Conservation (phyloP, 179 eudicot genomes). For the Silene vulgaris region DNA sequence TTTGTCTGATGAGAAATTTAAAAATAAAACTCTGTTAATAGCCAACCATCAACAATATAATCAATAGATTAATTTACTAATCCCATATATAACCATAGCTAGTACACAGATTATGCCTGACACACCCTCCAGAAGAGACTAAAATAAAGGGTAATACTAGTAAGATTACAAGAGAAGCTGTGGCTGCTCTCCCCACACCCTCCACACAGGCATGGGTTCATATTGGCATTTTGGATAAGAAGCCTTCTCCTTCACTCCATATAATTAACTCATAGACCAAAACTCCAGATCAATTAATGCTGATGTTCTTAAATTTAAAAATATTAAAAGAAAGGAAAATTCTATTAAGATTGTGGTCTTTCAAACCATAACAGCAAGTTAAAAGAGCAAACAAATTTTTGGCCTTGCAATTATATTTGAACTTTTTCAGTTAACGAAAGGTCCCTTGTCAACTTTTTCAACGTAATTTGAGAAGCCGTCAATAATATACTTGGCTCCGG, state of each 20-base stretch:
- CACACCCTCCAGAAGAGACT: not conserved
- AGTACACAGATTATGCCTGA: not conserved
- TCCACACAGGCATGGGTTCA: not conserved
- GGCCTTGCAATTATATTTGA: too few relatives aligned
- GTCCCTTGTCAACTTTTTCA: not conserved
- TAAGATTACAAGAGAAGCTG: not conserved
- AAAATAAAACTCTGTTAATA: not conserved
- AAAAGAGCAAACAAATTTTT: not conserved
- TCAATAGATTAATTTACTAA: constrained; percentile 3
- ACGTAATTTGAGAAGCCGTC: not conserved
- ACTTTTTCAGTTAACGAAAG: too few relatives aligned
- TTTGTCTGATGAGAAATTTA: constrained; percentile 60
- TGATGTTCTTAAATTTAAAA: not conserved
- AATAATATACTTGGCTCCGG: too few relatives aligned
- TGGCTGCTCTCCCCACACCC: not conserved
- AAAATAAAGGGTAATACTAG: not conserved
- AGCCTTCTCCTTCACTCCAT: not conserved
- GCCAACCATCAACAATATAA: not conserved
- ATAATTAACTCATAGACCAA: too few relatives aligned
- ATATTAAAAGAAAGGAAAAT: too few relatives aligned
- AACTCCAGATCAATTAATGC: not conserved
- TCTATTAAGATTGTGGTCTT: not conserved
- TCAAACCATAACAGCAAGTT: not conserved
- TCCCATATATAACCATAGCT: not conserved
- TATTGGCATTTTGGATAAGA: not conserved